A percentile compares a stretch with the other conserved stretches of the same genome.
Evolutionary conservation across 2,329 filamentous ascomycete species (phyloP).

Genomic region (Dactylonectria macrodidyma): DNA sequence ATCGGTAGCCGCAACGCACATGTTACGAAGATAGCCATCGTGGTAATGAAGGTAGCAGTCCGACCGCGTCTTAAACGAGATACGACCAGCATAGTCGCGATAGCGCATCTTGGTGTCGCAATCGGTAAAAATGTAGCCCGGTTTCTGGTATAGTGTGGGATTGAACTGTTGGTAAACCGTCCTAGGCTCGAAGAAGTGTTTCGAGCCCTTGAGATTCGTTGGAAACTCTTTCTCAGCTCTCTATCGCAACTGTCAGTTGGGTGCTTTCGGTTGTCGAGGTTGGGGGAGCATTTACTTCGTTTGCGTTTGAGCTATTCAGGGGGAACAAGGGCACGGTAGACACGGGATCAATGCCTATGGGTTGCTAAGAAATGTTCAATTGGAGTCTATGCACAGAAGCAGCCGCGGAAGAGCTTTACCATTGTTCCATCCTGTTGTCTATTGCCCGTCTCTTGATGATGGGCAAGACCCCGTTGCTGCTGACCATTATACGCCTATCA

Average conservation of each 20-base stretch:
- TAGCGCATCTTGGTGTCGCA: constrained; percentile 38
- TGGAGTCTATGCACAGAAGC: constrained; percentile 47
- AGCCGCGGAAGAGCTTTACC: constrained; percentile 49
- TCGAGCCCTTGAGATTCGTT: constrained; percentile 43
- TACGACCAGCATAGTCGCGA: constrained; percentile 45
- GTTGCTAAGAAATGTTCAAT: constrained; percentile 44
- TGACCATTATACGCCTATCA: constrained; percentile 35
- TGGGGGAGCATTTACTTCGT: too few species aligned
- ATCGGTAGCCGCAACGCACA: constrained; percentile 46
- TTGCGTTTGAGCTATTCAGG: too few species aligned
- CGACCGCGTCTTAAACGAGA: constrained; percentile 39
- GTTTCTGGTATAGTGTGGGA: constrained; percentile 42
- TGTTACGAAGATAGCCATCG: constrained; percentile 46
- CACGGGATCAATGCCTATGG: constrained; percentile 36
- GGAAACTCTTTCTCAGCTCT: constrained; percentile 45
- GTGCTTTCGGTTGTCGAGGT: too few species aligned
- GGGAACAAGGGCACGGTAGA: too few species aligned
- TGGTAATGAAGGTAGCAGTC: constrained; percentile 46
- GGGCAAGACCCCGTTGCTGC: constrained; percentile 43
- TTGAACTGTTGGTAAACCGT: constrained; percentile 41
- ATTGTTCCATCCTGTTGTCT: constrained; percentile 46
- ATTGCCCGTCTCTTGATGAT: constrained; percentile 37
- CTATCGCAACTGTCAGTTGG: too few species aligned
- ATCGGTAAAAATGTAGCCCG: constrained; percentile 40
- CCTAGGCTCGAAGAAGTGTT: constrained; percentile 43